Base-by-base conservation (phyloP, 1,139 yeast species). In the Blastobotrys malaysiensis region DNA sequence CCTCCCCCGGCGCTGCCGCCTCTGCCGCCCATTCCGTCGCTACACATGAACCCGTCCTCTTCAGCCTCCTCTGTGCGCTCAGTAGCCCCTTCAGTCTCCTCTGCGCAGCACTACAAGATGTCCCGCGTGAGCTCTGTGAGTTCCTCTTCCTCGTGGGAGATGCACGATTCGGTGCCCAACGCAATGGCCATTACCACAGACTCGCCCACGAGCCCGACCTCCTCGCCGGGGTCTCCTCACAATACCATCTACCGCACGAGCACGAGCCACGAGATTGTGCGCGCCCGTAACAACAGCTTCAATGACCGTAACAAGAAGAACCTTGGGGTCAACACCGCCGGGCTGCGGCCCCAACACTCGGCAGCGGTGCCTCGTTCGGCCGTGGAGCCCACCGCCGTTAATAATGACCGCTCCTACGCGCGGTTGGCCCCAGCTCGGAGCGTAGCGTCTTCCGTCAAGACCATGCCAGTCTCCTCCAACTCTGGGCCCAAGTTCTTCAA, bases 1-100 rank as follows among this genome's bases (percentile, higher is more conserved):
- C 57, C 59, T 13, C 57, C 55, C 19, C 59, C 60, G 1, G 56
- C 55, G 22, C 53, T 58, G 43, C 62, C 62, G 6, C 62, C 62
- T 11, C 50, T 59, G 49, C 62, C 62, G 14, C 55, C 58, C 16
- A 50, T 58, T n/a, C 61, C 61, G 18, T 45, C 59, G 4, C 39
- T 31, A 14, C 39, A 31, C n/a, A 31, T 31, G 39, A 31, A 31
- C 39, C 3, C 16, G 3, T 11, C 16, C 4, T 31, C 39, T 6
- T 31, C 39, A n/a, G 39, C 22, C 21, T 18, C 45, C 21, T 43
- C 21, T 11, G 45, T 43, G 19, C 21, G 45, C 19, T 19, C 45
- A 9, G 19, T 11, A 11, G 21, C 45, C 19, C 45, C 21, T 21
- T 43, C 45, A 11, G 45, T 18, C 14, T 21, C 27, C 3, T 47